phyloP scores from a whole-genome alignment of 1,139 yeast genomes.

The Yamadazyma sp. region DNA sequence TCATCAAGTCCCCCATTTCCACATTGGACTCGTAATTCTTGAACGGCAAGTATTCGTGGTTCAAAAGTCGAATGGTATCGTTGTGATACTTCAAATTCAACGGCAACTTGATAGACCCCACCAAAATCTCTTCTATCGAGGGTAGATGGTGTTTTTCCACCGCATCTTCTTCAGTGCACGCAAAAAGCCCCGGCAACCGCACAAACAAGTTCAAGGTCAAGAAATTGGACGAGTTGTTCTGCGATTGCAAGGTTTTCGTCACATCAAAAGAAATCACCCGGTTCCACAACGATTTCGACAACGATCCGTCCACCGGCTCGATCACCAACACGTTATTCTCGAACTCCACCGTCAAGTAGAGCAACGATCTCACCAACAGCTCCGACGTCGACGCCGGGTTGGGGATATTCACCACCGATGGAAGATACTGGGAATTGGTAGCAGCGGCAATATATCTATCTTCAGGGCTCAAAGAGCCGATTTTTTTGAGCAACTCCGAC shows the following conservation, averaged over 20 bases:
- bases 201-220: slow-evolving; percentile 72
- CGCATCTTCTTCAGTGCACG: slow-evolving; percentile 34
- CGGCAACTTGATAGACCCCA: slow-evolving; percentile 46
- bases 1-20: slow-evolving; percentile 43
- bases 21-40: slow-evolving; percentile 28
- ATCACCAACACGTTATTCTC: slow-evolving; percentile 82
- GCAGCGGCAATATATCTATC: slow-evolving; percentile 31
- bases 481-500: slow-evolving; percentile 33
- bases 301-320: slow-evolving; percentile 75
- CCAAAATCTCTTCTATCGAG: slow-evolving; percentile 39
- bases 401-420: slow-evolving; percentile 68
- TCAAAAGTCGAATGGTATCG: slow-evolving; percentile 40
- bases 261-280: slow-evolving; percentile 92
- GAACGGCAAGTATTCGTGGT: slow-evolving; percentile 49
- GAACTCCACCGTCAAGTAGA: slow-evolving; percentile 72
- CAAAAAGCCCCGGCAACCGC: slow-evolving; percentile 67
- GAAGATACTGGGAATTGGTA: slow-evolving; percentile 50
- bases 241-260: slow-evolving; percentile 47
- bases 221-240: slow-evolving; percentile 32
- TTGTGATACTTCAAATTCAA: slow-evolving; percentile 40
- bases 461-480: slow-evolving; percentile 23
- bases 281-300: slow-evolving; percentile 61
- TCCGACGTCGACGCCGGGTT: slow-evolving; percentile 30
- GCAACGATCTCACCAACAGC: slow-evolving; percentile 52
- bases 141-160: slow-evolving; percentile 6